A percentile compares a stretch with the other conserved stretches of the same genome.
Evolutionary conservation across 108 stramenopile genomes (phyloP).

Genomic region (Stephanodiscus minutulus): DNA sequence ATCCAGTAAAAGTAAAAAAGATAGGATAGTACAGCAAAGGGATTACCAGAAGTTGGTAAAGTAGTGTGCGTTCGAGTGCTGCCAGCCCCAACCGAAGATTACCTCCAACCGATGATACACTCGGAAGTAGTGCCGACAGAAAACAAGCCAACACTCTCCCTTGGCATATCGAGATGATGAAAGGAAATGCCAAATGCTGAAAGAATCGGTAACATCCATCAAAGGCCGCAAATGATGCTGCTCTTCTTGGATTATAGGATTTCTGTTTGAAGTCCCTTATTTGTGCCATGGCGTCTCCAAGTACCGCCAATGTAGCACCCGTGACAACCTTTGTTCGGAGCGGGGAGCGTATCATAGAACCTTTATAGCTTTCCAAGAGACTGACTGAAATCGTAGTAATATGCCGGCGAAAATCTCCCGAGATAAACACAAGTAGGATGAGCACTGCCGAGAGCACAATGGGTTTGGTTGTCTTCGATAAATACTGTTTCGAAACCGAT

Average conservation of each 20-base stretch:
- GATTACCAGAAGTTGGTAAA: slow-evolving; percentile 69
- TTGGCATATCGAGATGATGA: slow-evolving; percentile 61
- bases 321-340: slow-evolving; percentile 75
- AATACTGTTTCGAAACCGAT: too few species aligned
- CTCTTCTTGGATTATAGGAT: slow-evolving; percentile 52
- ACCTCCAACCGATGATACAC: slow-evolving; percentile 10
- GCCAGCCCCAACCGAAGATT: slow-evolving; percentile 7
- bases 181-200: slow-evolving; percentile 64
- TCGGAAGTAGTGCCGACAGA: slow-evolving; percentile 27
- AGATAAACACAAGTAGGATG: too few species aligned
- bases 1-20: slow-evolving; percentile 65
- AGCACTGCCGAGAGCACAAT: too few species aligned
- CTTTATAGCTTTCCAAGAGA: too few species aligned
- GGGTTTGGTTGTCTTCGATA: too few species aligned
- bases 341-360: slow-evolving; percentile 20
- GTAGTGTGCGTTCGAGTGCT: slow-evolving; percentile 68
- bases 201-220: slow-evolving; percentile 65
- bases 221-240: slow-evolving; percentile 67
- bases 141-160: slow-evolving; percentile 49
- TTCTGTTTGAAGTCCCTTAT: slow-evolving; percentile 37
- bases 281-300: slow-evolving; percentile 72
- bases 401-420: too few species aligned
- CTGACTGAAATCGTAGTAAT: too few species aligned
- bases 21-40: slow-evolving; percentile 78
- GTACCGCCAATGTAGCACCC: slow-evolving; percentile 59